Base-by-base conservation (phyloP, 164 flowering plant species). In the Dillenia turbinata region DNA sequence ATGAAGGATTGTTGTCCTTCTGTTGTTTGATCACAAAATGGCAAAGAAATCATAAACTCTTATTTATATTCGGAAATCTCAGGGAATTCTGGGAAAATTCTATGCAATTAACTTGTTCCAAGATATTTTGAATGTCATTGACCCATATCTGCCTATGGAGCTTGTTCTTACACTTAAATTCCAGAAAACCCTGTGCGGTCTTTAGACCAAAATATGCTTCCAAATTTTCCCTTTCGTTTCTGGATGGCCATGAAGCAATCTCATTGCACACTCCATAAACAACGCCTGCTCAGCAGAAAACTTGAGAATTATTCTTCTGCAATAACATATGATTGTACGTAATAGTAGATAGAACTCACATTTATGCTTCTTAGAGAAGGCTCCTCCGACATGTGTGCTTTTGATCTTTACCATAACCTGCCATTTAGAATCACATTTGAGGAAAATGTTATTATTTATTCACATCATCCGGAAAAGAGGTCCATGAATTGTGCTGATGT, bases 111-210 rank as follows among this genome's bases (percentile, higher is more conserved):
- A 61, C 81, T 69, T 69, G 81, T 6, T 62, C 59, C 26, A 93
- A 84, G 69, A 90, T 79, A 52, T 55, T 72, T 49, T 74, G 81
- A 54, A 89, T 73, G 47, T 80, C 83, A 56, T 76, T 85, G 16
- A 90, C 85, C 98, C 98, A 94, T 70, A 68, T 88, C 75, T 89
- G 88, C 73, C 75, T 81, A 8, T 84, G 87, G 44, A 68, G 57
- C 75, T 80, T 83, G 81, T 70, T 89, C 72, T 82, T 83, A 81
- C 97, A 87, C 73, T 87, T 87, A 74, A 94, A 91, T 68, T 94
- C 97, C 15, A 94, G 69, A 63, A 87, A 72, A 11, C 95, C 98
- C 52, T 81, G 80, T 57, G 77, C 91, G 9, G 98, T 94, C 73
- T 83, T 85, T 53, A 94, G 75, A 8, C 95, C 90, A 58, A 94